These are phyloP conservation scores for Pyrenophora teres DNA, from an alignment of 2,329 filamentous ascomycete species.

Conservation along the genomic window DNA sequence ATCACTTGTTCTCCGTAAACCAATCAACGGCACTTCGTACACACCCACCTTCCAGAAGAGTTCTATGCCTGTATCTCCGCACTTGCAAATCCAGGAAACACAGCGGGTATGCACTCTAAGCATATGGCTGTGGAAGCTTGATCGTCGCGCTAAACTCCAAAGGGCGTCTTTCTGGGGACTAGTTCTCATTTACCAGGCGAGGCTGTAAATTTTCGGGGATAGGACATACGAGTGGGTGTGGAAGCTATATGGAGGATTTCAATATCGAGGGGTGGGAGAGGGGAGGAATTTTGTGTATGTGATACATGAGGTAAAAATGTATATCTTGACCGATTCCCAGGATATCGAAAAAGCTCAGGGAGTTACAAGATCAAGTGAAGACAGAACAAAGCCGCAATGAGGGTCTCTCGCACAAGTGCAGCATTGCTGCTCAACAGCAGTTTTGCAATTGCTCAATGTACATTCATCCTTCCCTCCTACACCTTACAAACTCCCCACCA, in stretches of 20 bases:
- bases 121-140: slow-evolving; percentile 12
- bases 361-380: too few relatives aligned
- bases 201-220: not conserved
- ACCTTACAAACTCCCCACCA: not conserved
- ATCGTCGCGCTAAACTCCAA: slow-evolving; percentile 3
- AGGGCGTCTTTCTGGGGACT: not conserved
- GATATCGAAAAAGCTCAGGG: not conserved
- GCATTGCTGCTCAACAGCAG: slow-evolving; percentile 21
- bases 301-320: not conserved
- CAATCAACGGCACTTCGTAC: slow-evolving; percentile 6
- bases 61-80: slow-evolving; percentile 2
- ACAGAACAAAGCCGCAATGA: not conserved
- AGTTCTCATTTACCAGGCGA: slow-evolving; percentile 7
- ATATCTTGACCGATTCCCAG: slow-evolving; percentile 4
- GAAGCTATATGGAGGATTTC: slow-evolving; percentile 6
- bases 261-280: not conserved
- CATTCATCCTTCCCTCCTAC: not conserved
- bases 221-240: not conserved
- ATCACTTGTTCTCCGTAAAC: not conserved
- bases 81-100: slow-evolving; percentile 12
- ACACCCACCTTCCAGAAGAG: slow-evolving; percentile 7
- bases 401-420: slow-evolving; percentile 7
- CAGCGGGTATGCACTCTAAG: slow-evolving; percentile 9
- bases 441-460: slow-evolving; percentile 20
- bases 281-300: not conserved